Evolutionary conservation across 2,329 filamentous ascomycete genomes (phyloP).

Genomic region (Diplodia corticola): DNA sequence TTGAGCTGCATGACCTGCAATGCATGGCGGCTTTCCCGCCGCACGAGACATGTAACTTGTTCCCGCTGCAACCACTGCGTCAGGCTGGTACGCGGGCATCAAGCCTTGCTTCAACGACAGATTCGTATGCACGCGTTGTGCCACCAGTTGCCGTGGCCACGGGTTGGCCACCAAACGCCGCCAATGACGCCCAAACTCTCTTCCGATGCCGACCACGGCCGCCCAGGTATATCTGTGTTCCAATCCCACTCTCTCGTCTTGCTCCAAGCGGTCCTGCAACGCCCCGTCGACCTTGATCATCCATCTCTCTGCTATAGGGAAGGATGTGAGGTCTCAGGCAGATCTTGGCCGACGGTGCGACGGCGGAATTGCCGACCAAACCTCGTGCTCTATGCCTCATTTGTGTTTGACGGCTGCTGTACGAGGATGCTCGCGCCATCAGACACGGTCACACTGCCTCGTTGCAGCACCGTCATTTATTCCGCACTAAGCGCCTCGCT

Average conservation of each 20-base stretch:
- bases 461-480: too few species aligned
- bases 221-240: not conserved
- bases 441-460: not conserved
- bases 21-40: slow-evolving; percentile 15
- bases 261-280: not conserved
- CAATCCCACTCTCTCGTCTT: not conserved
- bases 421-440: not conserved
- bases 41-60: not conserved
- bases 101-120: not conserved
- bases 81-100: not conserved
- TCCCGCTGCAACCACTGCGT: not conserved
- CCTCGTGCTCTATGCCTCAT: not conserved
- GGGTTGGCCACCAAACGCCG: not conserved
- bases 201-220: not conserved
- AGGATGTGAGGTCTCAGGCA: not conserved
- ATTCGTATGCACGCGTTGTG: slow-evolving; percentile 4
- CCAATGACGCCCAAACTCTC: not conserved
- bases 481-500: not conserved
- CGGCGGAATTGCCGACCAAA: not conserved
- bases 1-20: not conserved
- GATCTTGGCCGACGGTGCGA: not conserved
- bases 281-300: not conserved
- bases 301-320: not conserved
- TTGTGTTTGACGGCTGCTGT: slow-evolving; percentile 11
- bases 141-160: not conserved